Base-by-base conservation (phyloP, 345 rosid genomes). In the thale cress (Arabidopsis thaliana) region DNA sequence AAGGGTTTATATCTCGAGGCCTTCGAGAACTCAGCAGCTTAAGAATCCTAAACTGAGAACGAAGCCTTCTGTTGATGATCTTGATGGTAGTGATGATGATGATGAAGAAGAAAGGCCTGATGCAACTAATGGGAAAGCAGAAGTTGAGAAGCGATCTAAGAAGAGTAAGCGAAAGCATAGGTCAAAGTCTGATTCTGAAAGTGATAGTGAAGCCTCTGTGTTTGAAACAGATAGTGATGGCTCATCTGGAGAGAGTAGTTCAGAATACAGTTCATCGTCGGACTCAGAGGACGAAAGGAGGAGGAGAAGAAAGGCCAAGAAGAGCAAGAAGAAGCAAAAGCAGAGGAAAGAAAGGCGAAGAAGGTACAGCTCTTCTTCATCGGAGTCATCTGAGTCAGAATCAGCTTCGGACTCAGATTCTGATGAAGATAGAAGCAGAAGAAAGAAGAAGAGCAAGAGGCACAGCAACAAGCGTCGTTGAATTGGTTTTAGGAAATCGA, bases 1-100 rank as follows among this genome's bases (percentile, higher is more conserved):
- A 48, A 75, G 98, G 67, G 97, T 92, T 69, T 95, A 95, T 80
- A 86, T 92, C 72, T 87, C 97, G 2, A 83, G 98, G 2, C 98
- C 98, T 0, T 95, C 99, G 0, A 80, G 99, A 62, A 95, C 98
- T 11, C 98, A 95, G 81, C 91, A 92, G 77, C 97, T 95, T 49
- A 92, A 93, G 85, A 95, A 90, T 65, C 98, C 96, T 33, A 92
- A 89, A 25, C 70, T 90, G 84, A 84, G 87, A 80, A 84, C 73
- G 88, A 86, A 86, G 82, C 79, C 82, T 11, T 79, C 89, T 2
- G 1, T 76, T 52, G 73, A 82, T 59, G 84, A 86, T 0, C 57
- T 69, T 59, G 71, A 76, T 64, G 83, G 82, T 0, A 85, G 80
- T 55, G 71, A 37, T 22, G 75, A 79, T 30, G 55, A 58, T 25